Evolutionary conservation across 495 filamentous ascomycete genomes (phyloP).

Genomic region (Neurospora sp.): DNA sequence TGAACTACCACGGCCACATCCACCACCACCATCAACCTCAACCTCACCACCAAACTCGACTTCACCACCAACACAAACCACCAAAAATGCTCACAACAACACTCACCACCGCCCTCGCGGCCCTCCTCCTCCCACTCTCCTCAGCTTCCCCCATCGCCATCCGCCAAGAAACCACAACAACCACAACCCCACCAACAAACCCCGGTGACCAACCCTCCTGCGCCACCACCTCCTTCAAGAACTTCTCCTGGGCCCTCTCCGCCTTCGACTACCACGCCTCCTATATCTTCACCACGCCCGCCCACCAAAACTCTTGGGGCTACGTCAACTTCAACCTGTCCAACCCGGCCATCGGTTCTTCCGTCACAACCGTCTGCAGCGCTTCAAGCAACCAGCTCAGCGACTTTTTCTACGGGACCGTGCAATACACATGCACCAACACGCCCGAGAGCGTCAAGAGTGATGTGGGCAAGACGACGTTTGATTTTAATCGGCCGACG

Average conservation of each 20-base stretch:
- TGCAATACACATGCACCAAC: slow-evolving; percentile 26
- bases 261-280: slow-evolving; percentile 30
- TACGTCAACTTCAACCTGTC: slow-evolving; percentile 32
- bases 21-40: not conserved
- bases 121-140: slow-evolving; percentile 4
- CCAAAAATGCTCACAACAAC: slow-evolving; percentile 3
- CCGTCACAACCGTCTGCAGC: slow-evolving; percentile 23
- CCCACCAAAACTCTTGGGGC: slow-evolving; percentile 35
- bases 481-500: slow-evolving; percentile 25
- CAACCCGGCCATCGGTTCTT: slow-evolving; percentile 26
- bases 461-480: slow-evolving; percentile 14
- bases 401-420: slow-evolving; percentile 37
- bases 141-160: slow-evolving; percentile 2
- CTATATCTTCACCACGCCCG: slow-evolving; percentile 33
- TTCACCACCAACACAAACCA: not conserved
- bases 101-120: not conserved
- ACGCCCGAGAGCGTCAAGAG: not conserved
- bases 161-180: not conserved
- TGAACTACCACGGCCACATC: not conserved
- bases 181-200: not conserved
- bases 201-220: slow-evolving; percentile 11
- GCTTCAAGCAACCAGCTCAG: slow-evolving; percentile 28
- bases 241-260: slow-evolving; percentile 26
- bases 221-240: slow-evolving; percentile 19
- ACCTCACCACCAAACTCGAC: not conserved